These are phyloP conservation scores for Lecanicillium sp. DNA, from an alignment of 2,329 filamentous ascomycete genomes.

Conservation along the genomic window DNA sequence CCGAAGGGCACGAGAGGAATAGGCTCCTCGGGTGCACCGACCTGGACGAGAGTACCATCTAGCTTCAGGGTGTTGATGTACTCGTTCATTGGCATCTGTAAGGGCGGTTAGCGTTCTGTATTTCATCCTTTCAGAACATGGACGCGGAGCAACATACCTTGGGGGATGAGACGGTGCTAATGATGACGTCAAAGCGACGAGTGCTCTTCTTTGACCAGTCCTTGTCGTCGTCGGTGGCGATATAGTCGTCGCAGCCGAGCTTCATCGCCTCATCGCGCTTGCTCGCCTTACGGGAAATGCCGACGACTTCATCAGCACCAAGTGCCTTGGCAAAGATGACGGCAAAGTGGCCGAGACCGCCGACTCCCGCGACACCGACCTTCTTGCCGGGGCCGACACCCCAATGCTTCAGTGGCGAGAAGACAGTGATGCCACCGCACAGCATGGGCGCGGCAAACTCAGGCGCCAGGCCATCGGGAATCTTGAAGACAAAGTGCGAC, in stretches of 20 bases:
- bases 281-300: constrained; percentile 43
- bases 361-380: constrained; percentile 60
- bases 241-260: constrained; percentile 48
- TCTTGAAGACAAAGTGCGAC: constrained; percentile 41
- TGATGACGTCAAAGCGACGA: constrained; percentile 47
- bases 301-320: constrained; percentile 53
- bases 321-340: constrained; percentile 61
- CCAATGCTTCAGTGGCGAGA: constrained; percentile 52
- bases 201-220: constrained; percentile 47
- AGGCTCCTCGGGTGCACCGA: constrained; percentile 43
- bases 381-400: constrained; percentile 59
- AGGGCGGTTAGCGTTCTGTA: neutral
- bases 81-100: constrained; percentile 48
- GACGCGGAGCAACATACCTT: too few relatives aligned
- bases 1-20: constrained; percentile 39
- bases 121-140: too few relatives aligned
- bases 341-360: constrained; percentile 62
- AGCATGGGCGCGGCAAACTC: constrained; percentile 54
- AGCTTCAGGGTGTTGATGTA: constrained; percentile 31
- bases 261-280: constrained; percentile 49
- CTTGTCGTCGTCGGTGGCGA: constrained; percentile 36
- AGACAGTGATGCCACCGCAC: constrained; percentile 64
- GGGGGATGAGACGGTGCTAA: constrained; percentile 44
- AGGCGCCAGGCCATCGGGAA: constrained; percentile 32
- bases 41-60: constrained; percentile 16